Evolutionary conservation across 1,139 yeast genomes (phyloP), one percentile per base, ranked within the genome.

Genomic region (Pneumocystis sp.): DNA sequence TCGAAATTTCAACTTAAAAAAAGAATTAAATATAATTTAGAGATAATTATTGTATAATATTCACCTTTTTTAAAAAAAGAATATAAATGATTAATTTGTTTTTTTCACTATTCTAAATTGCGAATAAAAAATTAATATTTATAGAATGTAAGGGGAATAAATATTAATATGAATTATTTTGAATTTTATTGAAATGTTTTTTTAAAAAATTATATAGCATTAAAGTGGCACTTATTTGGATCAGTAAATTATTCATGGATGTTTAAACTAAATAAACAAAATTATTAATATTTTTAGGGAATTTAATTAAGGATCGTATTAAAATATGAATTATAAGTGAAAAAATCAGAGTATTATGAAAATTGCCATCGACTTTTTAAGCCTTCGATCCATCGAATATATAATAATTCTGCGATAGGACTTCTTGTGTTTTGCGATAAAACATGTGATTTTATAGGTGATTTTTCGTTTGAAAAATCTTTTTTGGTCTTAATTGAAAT

Each of bases 341-440:
- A 50, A 50, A 50, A 12, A 10, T 34, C 31, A 61, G 21, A 37
- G 15, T n/a, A 39, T 42, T 50, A 65, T 21, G 66, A 64, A 6
- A 66, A 68, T 19, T 69, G 70, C 65, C 66, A 66, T n/a, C 70
- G 68, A 31, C 64, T 62, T 29, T 68, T 66, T 45, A 72, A 65
- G 3, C 77, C 74, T 61, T 78, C 81, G 6, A 80, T 74, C 83
- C 83, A 81, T 57, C 82, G 73, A 44, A 77, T 76, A 59, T 80
- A 70, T 44, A 80, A 70, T 63, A 81, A 70, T 66, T 80, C 80
- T 68, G 81, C 84, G 4, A 80, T 77, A 37, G 77, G 77, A 68
- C 80, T 82, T 37, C 77, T 69, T 29, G 74, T 67, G 25, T 65
- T 44, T n/a, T 65, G 42, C 25, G 65, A 64, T 37, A 64, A 50